Base-by-base conservation (phyloP, 495 filamentous ascomycete genomes). In the Penicillium roqueforti region DNA sequence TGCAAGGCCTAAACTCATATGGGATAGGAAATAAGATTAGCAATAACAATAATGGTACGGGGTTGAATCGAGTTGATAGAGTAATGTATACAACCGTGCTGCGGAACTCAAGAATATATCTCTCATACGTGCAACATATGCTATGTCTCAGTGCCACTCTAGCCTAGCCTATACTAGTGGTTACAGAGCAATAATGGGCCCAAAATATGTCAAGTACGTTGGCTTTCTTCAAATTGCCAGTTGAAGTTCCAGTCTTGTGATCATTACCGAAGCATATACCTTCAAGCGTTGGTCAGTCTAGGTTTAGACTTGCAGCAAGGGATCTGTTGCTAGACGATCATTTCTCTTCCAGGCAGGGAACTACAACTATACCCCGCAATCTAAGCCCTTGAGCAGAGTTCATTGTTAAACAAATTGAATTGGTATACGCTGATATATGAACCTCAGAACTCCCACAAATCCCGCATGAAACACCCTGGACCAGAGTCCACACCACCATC, bases 401-500 rank as follows among this genome's bases (percentile, higher is more conserved):
- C 14, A 4, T 29, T 52, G 40, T 34, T n/a, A 44, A 51, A 42
- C 28, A 32, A 52, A 52, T 52, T 43, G 39, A 44, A 52, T 52
- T 52, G 50, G 50, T 52, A 52, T 52, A 52, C 50, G 50, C 50
- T 52, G 39, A 29, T 25, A 43, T 34, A 36, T 43, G 18, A 40
- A 52, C 28, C 68, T 26, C 57, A 66, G 57, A 75, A 77, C 41
- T 72, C 69, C 72, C 72, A 76, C 36, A 77, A 42, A 9, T 41
- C 60, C 55, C 75, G 61, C 53, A 77, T 47, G 37, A 76, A 63
- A 54, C 60, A 60, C 5, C 69, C 75, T 14, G 72, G 58, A 22
- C 66, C 75, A 26, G 66, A 68, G 55, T 77, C 75, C 47, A 67
- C 47, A 6, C 72, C 73, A n/a, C 68, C 68, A 62, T 76, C 75